Evolutionary conservation across 2,329 filamentous ascomycete genomes (phyloP).

Genomic region (Verticillium alfalfae): DNA sequence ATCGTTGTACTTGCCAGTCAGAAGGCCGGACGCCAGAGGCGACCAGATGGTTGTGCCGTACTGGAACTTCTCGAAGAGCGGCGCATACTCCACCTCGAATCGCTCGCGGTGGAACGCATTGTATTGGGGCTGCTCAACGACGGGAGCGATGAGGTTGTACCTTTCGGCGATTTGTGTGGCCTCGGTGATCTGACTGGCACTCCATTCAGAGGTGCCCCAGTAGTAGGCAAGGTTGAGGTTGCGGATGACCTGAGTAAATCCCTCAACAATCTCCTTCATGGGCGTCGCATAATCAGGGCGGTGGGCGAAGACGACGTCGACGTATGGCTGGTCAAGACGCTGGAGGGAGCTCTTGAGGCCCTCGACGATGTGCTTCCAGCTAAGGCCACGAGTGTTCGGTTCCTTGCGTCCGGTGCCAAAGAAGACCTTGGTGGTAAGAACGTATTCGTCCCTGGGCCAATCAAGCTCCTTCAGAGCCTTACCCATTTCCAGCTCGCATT

Average conservation of each 20-base stretch:
- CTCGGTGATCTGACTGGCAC: conserved; percentile 59
- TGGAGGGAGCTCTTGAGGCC: conserved; percentile 51
- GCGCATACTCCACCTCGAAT: conserved; percentile 59
- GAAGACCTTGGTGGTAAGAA: conserved; percentile 47
- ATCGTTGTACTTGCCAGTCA: conserved; percentile 62
- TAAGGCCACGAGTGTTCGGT: conserved; percentile 54
- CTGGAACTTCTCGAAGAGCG: conserved; percentile 54
- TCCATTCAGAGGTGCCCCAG: conserved; percentile 69
- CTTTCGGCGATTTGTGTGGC: conserved; percentile 55
- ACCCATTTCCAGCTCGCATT: conserved; percentile 61
- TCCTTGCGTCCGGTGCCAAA: conserved; percentile 21
- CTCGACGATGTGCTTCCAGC: conserved; percentile 57
- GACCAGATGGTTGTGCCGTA: conserved; percentile 57
- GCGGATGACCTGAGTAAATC: conserved; percentile 66
- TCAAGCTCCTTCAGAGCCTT: conserved; percentile 52
- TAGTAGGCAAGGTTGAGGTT: conserved; percentile 60
- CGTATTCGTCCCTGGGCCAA: conserved; percentile 57
- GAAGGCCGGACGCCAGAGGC: conserved; percentile 50
- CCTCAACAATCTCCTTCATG: conserved; percentile 66
- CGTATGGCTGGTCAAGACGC: conserved; percentile 54
- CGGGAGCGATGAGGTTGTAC: conserved; percentile 55
- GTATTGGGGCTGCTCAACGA: conserved; percentile 65
- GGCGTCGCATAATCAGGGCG: conserved; percentile 62
- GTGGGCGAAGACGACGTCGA: conserved; percentile 67
- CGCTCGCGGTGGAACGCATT: conserved; percentile 57